Conservation (phyloP, 2,329 filamentous ascomycete genomes). For the Venturia effusa region DNA sequence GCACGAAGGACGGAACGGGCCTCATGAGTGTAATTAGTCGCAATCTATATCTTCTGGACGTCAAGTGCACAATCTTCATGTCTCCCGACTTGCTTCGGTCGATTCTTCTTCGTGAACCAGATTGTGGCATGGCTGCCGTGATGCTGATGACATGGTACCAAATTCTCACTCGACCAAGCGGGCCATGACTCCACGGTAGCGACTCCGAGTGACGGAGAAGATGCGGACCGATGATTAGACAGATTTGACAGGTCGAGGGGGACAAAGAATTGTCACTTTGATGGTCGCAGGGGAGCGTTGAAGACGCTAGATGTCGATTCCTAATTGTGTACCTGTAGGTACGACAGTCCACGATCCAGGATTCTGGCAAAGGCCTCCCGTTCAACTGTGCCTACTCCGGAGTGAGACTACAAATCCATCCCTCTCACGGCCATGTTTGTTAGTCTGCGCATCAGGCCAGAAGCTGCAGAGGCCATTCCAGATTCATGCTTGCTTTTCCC, state of each 20-base stretch:
- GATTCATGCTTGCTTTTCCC: background rate
- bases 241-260: background rate
- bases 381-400: too few species aligned
- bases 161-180: background rate
- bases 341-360: background rate
- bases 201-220: background rate
- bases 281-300: too few species aligned
- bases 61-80: background rate
- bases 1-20: background rate
- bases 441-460: background rate
- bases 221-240: background rate
- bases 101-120: background rate
- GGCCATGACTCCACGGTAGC: background rate
- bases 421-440: background rate
- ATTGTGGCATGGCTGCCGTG: background rate
- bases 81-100: background rate
- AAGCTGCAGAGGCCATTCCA: background rate
- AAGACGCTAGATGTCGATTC: too few species aligned
- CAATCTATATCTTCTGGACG: background rate
- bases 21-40: background rate
- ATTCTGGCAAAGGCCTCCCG: background rate
- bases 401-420: background rate
- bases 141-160: background rate
- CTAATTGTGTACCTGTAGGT: background rate
- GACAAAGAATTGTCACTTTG: background rate